phyloP scores from a whole-genome alignment of 1,139 yeast species.

The Meyerozyma sp. region DNA sequence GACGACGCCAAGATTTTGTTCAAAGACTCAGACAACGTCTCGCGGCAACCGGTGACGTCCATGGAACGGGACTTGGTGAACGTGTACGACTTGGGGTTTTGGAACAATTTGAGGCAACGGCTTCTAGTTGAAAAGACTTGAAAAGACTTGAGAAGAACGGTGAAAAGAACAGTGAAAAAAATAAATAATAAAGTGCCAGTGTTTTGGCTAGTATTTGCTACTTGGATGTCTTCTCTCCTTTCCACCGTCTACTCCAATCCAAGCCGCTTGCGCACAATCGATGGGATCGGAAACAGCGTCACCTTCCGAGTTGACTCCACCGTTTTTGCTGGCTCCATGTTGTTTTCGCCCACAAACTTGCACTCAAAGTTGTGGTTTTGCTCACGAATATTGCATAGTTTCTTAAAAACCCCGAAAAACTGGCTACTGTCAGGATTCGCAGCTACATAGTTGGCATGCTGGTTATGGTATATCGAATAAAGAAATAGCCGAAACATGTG shows the following conservation, averaged over 20 bases:
- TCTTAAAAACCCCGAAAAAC: background rate
- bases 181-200: no score
- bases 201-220: no score
- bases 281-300: background rate
- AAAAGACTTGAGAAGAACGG: no score
- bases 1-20: slow-evolving; percentile 19
- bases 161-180: no score
- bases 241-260: background rate
- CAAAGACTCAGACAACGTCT: slow-evolving; percentile 11
- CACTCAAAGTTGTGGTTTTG: background rate
- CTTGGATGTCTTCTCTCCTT: no score
- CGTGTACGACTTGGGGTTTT: slow-evolving; percentile 65
- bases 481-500: slow-evolving; percentile 8
- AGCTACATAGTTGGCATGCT: background rate
- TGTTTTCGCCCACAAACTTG: background rate
- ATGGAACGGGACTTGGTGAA: slow-evolving; percentile 49
- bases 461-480: slow-evolving; percentile 6
- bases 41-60: slow-evolving; percentile 16
- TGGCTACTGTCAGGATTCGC: background rate
- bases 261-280: background rate
- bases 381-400: background rate
- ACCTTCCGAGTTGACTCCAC: background rate
- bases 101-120: slow-evolving; percentile 38
- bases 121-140: slow-evolving; percentile 2
- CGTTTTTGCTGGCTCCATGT: background rate